Evolutionary conservation across 108 stramenopile species (phyloP).

Genomic region (Mediolabrus comicus): DNA sequence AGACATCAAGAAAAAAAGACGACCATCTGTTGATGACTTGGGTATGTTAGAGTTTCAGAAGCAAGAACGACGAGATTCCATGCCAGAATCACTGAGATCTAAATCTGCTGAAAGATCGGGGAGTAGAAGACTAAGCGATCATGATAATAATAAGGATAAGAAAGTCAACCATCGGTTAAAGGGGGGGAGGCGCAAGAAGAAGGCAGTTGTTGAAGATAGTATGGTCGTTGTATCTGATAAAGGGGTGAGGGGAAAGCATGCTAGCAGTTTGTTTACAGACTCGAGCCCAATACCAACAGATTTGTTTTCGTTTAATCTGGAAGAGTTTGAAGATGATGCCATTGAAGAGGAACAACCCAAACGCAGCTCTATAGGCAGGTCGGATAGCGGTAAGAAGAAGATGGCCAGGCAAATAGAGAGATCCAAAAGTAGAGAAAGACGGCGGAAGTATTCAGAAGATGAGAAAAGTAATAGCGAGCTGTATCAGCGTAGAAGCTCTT

Average conservation of each 20-base stretch:
- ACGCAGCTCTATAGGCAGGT: background rate
- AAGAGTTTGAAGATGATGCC: background rate
- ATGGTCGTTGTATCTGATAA: too few relatives aligned
- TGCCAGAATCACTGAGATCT: background rate
- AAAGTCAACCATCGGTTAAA: background rate
- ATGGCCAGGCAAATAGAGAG: too few relatives aligned
- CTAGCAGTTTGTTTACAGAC: background rate
- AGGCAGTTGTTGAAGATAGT: background rate
- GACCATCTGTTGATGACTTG: constrained; percentile 1
- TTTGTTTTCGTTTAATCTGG: too few relatives aligned
- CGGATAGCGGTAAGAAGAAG: background rate
- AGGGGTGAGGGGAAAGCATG: background rate
- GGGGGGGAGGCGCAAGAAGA: background rate
- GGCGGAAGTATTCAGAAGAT: too few relatives aligned
- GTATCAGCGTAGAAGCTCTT: too few relatives aligned
- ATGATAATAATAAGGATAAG: background rate
- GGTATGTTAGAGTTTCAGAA: background rate
- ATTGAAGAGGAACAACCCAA: background rate
- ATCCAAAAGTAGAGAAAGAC: too few relatives aligned
- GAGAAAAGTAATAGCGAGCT: too few relatives aligned
- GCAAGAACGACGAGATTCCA: background rate
- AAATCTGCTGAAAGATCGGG: background rate
- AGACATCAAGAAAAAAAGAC: background rate
- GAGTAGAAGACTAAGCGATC: background rate
- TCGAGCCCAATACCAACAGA: too few relatives aligned